Conservation (phyloP, 371 early-diverging fungal species). For the Actinomortierella wolfii region DNA sequence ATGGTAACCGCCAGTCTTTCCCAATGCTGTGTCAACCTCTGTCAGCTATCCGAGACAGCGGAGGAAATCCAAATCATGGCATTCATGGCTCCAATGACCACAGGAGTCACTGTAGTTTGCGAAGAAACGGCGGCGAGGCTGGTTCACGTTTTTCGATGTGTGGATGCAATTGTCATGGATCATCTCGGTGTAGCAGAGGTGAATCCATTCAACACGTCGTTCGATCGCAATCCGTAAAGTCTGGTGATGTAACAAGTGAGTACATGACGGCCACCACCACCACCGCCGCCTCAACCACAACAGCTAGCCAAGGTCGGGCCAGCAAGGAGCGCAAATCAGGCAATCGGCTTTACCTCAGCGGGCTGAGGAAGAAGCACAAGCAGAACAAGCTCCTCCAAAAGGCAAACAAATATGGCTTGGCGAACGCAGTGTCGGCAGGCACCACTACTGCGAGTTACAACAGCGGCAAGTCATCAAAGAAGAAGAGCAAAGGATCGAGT, state of each 20-base stretch:
- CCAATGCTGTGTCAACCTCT: neutral
- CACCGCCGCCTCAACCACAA: no score
- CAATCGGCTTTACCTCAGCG: no score
- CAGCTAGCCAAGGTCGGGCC: no score
- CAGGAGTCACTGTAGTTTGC: neutral
- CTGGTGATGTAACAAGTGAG: no score
- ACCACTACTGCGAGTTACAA: no score
- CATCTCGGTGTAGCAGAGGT: neutral
- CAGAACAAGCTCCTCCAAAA: no score
- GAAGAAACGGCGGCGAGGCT: neutral
- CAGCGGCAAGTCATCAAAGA: conserved; percentile 4
- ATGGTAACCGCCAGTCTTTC: neutral
- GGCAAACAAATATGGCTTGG: no score
- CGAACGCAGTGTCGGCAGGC: no score
- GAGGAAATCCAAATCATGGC: neutral
- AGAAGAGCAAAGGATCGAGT: conserved; percentile 1
- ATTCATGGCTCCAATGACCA: neutral
- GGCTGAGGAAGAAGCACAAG: no score
- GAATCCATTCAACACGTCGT: neutral
- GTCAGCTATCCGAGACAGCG: neutral
- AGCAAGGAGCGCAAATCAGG: no score
- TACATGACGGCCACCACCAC: no score
- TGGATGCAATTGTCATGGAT: neutral
- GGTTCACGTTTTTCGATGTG: neutral
- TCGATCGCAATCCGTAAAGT: conserved; percentile 9